Percentiles rank a stretch among this genome's conserved stretches.
Conservation (phyloP, 305 asterid species). For the Ruellia speciosa region DNA sequence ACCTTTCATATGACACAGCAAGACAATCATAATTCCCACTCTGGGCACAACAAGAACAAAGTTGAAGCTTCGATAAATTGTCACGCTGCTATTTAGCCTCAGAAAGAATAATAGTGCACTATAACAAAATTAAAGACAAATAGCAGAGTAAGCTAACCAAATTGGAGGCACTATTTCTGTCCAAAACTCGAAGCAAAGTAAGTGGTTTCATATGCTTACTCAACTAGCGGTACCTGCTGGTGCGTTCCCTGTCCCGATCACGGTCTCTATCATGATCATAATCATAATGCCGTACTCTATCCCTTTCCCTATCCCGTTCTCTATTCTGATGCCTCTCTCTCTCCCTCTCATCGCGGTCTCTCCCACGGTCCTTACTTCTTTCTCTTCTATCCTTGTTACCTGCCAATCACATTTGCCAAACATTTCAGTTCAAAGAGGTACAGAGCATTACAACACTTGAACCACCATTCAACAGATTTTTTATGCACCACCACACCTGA, state of each 20-base stretch:
- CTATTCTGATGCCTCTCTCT: conserved; percentile 57
- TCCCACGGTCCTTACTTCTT: conserved; percentile 59
- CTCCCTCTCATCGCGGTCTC: conserved; percentile 59
- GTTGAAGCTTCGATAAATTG: not conserved
- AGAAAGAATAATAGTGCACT: not conserved
- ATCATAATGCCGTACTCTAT: conserved; percentile 52
- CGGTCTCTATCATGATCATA: conserved; percentile 60
- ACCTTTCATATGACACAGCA: not conserved
- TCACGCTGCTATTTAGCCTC: not conserved
- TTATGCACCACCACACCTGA: too few relatives aligned
- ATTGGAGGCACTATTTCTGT: too few relatives aligned
- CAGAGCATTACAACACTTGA: not conserved
- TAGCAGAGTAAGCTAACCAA: not conserved
- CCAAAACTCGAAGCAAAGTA: not conserved
- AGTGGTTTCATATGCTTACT: not conserved
- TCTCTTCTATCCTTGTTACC: conserved; percentile 68
- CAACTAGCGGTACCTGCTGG: conserved; percentile 26
- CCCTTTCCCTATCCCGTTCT: conserved; percentile 58
- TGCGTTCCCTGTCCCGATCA: conserved; percentile 56
- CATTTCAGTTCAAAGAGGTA: too few relatives aligned
- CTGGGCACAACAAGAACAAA: not conserved
- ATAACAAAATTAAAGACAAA: not conserved
- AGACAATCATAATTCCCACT: too few relatives aligned
- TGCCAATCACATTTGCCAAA: not conserved
- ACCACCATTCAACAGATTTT: not conserved